Evolutionary conservation across 768 basidiomycete genomes (phyloP), one percentile per base, ranked within the genome.

Genomic region (Serendipita vermifera): DNA sequence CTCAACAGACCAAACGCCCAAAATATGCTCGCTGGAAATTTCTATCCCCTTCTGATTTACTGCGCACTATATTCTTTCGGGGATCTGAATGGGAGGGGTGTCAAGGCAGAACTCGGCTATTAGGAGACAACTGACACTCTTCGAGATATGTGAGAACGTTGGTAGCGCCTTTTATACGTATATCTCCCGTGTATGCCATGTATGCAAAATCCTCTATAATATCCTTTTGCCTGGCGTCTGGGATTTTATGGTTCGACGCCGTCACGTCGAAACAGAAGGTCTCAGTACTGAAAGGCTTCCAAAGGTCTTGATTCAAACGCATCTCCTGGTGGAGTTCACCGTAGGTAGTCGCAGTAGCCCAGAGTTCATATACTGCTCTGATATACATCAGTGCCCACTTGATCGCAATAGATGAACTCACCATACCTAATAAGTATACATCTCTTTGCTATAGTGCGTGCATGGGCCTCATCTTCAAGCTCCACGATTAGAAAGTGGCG

Each of bases 381-480:
- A 27, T 59, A 15, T 13, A 26, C 54, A 3, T 46, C 33, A n/a
- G n/a, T n/a, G n/a, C n/a, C n/a, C n/a, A n/a, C n/a, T n/a, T n/a
- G n/a, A n/a, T n/a, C 55, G 56, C 36, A 57, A 32, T 61, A 54
- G 4, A 17, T 31, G 9, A 35, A 17, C 56, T 55, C 51, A 33
- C 68, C 79, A 56, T 58, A 92, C 91, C 84, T 91, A 65, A 98
- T 77, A 53, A 93, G 66, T 39, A 94, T 81, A 62, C 89, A 87
- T 61, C 94, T 72, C 57, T 74, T 70, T 0, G 87, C 85, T 26
- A 99, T 72, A n/a, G 78, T 66, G 41, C 73, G 69, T 0, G 85
- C 90, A 58, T 94, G 81, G 33, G 81, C 78, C 61, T 90, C 90
- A 26, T 73, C 66, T 20, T 80, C 77, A 3, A 97, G 70, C 6